A percentile compares a stretch with the other conserved stretches of the same genome.
These are phyloP conservation scores for Myriangium duriaei DNA, from an alignment of 2,329 filamentous ascomycete species.

Conservation along the genomic window DNA sequence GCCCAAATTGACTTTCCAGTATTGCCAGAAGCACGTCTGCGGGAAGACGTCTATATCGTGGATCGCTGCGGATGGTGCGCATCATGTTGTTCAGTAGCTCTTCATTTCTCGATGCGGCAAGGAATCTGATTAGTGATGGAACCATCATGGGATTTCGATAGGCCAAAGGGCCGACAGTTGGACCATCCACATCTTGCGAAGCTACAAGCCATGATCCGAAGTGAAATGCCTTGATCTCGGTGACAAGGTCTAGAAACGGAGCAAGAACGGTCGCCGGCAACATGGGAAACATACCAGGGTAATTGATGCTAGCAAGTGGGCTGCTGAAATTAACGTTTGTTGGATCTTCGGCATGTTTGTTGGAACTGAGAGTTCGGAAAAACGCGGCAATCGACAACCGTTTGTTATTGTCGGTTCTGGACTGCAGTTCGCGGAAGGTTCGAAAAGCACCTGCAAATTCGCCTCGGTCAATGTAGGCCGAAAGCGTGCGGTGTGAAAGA, in stretches of 20 bases:
- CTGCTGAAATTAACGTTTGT: conserved; percentile 16
- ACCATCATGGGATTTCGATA: conserved; percentile 38
- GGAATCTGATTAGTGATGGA: conserved; percentile 43
- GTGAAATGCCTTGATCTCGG: conserved; percentile 32
- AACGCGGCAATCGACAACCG: conserved; percentile 29
- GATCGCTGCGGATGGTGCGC: conserved; percentile 9
- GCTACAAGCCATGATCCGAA: conserved; percentile 43
- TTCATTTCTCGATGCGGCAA: conserved; percentile 36
- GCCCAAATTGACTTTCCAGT: conserved; percentile 30
- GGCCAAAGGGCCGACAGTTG: conserved; percentile 33
- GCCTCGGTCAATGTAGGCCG: conserved; percentile 27
- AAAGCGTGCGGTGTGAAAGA: conserved; percentile 31
- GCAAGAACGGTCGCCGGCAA: conserved; percentile 38
- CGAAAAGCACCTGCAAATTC: conserved; percentile 27
- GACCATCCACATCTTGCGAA: conserved; percentile 40
- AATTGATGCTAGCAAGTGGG: conserved; percentile 27
- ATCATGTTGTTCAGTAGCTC: conserved; percentile 20
- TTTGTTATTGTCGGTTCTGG: conserved; percentile 33
- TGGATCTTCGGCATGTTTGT: conserved; percentile 6
- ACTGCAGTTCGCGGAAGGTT: conserved; percentile 27
- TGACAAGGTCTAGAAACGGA: conserved; percentile 39
- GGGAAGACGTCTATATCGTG: conserved; percentile 8
- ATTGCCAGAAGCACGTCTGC: conserved; percentile 24
- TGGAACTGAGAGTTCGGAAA: conserved; percentile 19
- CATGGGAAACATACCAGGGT: conserved; percentile 32